Evolutionary conservation across 495 filamentous ascomycete species (phyloP), one percentile per base, ranked within the genome.

Genomic region (Aspergillus haitiensis): DNA sequence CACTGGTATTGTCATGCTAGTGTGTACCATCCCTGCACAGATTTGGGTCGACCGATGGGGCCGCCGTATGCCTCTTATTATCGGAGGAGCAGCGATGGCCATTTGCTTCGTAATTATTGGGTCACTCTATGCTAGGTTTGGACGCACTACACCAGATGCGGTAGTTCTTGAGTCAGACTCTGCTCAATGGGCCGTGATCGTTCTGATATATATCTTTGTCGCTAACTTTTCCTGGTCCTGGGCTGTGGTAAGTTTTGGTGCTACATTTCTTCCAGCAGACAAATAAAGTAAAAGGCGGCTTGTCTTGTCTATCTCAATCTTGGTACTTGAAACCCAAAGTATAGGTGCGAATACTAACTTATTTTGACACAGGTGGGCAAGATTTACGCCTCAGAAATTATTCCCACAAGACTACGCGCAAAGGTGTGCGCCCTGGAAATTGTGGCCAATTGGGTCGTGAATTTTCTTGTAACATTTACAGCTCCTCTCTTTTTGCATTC

Each of bases 11-110:
- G 61, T 63, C 27, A 63, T 63, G 56, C 46, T 63, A 16, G 61
- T 52, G 9, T 59, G 55, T n/a, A 63, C 61, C 4, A 56, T 63
- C 11, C 61, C 61, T 0, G 56, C 61, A 13, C 61, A 59, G 51
- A 59, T 63, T 35, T 63, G 56, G 52, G 57, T 59, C 32, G 61
- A 64, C 31, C 52, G 52, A 34, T 64, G 61, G 61, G 61, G 61
- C 6, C 61, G 61, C 12, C 52, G 56, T 16, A 59, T 52, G 32
- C 56, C 56, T 10, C 32, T 64, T 11, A 56, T 64, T 15, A 44
- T 45, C 36, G 61, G 61, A 13, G 61, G 61, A 40, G 33, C 48
- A 1, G 33, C 37, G n/a, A 59, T 64, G 61, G 37, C 56, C 4
- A 21, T 48, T 27, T 59, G 56, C 39, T 59, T 64, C 34, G 46